phyloP scores from a whole-genome alignment of 2,329 filamentous ascomycete genomes.

The Arthrobotrys musiformis region DNA sequence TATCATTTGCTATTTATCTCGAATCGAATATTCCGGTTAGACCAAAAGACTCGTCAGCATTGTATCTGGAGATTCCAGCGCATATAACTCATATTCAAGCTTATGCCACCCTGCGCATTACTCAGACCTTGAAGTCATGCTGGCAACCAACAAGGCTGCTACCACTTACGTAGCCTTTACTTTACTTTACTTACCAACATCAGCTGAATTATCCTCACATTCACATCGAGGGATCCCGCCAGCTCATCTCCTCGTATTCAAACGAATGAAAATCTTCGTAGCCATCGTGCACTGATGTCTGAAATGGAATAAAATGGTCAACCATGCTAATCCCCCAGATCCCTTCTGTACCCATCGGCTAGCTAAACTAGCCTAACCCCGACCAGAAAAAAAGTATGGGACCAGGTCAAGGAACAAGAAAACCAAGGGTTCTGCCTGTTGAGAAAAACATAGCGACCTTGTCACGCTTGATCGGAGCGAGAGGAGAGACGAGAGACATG shows the following conservation, averaged over 20 bases:
- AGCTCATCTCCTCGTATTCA: not conserved
- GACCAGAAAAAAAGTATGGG: constrained; percentile 4
- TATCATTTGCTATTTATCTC: too few species aligned
- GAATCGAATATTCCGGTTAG: not conserved
- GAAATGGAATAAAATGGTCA: not conserved
- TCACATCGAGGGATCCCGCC: not conserved
- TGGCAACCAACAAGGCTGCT: not conserved
- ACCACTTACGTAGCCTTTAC: not conserved
- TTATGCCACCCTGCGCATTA: not conserved
- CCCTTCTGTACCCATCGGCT: constrained; percentile 27
- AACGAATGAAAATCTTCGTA: not conserved
- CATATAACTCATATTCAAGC: not conserved
- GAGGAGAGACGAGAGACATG: constrained; percentile 37
- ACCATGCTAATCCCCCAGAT: too few species aligned
- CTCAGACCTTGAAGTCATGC: not conserved
- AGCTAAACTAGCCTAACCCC: not conserved
- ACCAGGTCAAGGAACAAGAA: constrained; percentile 18
- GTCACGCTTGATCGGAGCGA: constrained; percentile 21
- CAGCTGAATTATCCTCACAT: not conserved
- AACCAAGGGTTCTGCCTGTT: constrained; percentile 4
- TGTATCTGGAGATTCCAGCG: not conserved
- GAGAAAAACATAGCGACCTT: constrained; percentile 26
- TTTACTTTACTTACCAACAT: not conserved
- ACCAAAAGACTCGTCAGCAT: not conserved
- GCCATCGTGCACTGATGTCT: not conserved